Base-by-base conservation (phyloP, 345 rosid species). In the Brassica nigra region DNA sequence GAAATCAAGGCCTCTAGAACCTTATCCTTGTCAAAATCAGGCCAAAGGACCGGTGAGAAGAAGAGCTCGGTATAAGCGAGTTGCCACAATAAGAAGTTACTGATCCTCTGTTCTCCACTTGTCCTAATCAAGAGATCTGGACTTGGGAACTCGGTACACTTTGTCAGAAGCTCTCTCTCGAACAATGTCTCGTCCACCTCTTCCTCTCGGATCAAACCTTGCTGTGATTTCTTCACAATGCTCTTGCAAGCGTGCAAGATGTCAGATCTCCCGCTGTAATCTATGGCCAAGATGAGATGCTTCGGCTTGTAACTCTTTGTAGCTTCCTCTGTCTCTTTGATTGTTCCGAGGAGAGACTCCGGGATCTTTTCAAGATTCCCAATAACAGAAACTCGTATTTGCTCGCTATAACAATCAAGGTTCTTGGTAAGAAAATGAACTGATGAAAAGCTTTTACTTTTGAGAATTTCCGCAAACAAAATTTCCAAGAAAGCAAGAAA, bases 21-120 rank as follows among this genome's bases (percentile, higher is more conserved):
- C 68, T 84, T 89, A 0, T 44, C 82, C 16, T 86, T 72, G 12
- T 86, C 84, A 14, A 93, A 93, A 81, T 91, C 95, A 39, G 98
- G 98, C 95, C 98, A 91, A 6, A 86, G 84, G 0, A 87, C 70
- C 5, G 82, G 84, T 0, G 75, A 81, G 11, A 93, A 90, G 86
- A 82, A 88, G 49, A 93, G 89, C 37, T 93, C 97, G 0, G 97
- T 89, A 54, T 93, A 89, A 30, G 93, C 97, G 16, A 90, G 71
- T 4, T 91, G 95, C 93, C 93, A 93, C 57, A 90, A 44, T 77
- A 91, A 83, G 84, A 89, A 91, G 88, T 91, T 91, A 75, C 97
- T 93, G 42, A 93, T 85, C 67, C 95, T 75, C 6, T 86, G 87
- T 74, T 90, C 98, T 3, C 93, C 91, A 6, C 94, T 91, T 4